Percentiles rank a stretch among this genome's conserved stretches.
These are phyloP conservation scores for Termitomyces sp. DNA, from an alignment of 768 basidiomycete genomes.

Conservation along the genomic window DNA sequence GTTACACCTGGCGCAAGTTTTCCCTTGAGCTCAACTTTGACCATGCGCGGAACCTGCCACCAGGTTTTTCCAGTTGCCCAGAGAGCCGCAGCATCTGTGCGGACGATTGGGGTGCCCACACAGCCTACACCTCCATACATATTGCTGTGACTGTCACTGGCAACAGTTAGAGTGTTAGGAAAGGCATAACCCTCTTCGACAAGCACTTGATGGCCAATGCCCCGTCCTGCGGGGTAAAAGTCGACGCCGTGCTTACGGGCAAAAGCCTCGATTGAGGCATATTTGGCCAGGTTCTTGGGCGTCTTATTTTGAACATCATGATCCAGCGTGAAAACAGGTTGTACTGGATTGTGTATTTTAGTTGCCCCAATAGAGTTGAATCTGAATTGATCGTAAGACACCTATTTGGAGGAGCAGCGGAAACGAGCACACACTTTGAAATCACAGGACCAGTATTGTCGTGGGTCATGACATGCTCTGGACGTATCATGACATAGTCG, in stretches of 20 bases:
- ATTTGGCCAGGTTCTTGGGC: slow-evolving; percentile 86
- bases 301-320: slow-evolving; percentile 98
- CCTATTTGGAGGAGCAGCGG: not conserved
- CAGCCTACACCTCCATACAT: slow-evolving; percentile 99
- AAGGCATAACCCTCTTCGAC: slow-evolving; percentile 99
- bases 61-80: slow-evolving; percentile 99
- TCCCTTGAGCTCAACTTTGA: slow-evolving; percentile 89
- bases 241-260: slow-evolving; percentile 82
- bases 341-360: slow-evolving; percentile 69
- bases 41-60: slow-evolving; percentile 99
- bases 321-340: slow-evolving; percentile 94
- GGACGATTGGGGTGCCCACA: slow-evolving; percentile 94
- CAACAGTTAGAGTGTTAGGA: slow-evolving; percentile 92
- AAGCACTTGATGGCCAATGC: slow-evolving; percentile 96
- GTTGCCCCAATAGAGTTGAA: slow-evolving; percentile 95
- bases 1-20: slow-evolving; percentile 83
- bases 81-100: slow-evolving; percentile 90
- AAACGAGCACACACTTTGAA: slow-evolving; percentile 65
- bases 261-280: slow-evolving; percentile 86
- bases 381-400: slow-evolving; percentile 32
- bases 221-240: slow-evolving; percentile 96
- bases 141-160: slow-evolving; percentile 94
- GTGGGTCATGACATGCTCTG: slow-evolving; percentile 97
- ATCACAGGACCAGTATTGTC: slow-evolving; percentile 99
- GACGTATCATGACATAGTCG: slow-evolving; percentile 99